Percentiles rank a stretch among this genome's conserved stretches.
phyloP scores from a whole-genome alignment of 2,329 filamentous ascomycete species.

The Neonectria neomacrospora region DNA sequence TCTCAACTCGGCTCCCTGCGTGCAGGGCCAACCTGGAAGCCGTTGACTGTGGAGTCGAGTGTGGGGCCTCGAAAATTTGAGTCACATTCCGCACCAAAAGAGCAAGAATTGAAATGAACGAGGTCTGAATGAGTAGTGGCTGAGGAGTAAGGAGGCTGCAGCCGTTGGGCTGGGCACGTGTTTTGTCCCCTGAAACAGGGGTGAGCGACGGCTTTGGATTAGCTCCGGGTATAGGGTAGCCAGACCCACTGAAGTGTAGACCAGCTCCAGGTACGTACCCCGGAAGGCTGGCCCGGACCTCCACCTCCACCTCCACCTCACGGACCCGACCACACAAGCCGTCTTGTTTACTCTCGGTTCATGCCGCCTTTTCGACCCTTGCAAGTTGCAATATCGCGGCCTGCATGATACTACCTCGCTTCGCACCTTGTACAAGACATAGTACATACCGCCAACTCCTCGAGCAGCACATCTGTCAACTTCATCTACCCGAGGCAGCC shows the following conservation, averaged over 20 bases:
- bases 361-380: constrained; percentile 15
- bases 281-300: not conserved
- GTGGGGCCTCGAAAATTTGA: not conserved
- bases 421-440: not conserved
- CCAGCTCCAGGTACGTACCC: not conserved
- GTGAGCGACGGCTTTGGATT: not conserved
- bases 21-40: not conserved
- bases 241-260: not conserved
- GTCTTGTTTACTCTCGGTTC: constrained; percentile 13
- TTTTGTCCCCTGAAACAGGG: not conserved
- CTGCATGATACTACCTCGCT: constrained; percentile 2
- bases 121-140: not conserved
- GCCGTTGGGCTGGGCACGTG: not conserved
- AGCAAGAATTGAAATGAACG: not conserved
- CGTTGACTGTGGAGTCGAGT: not conserved
- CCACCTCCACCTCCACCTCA: not conserved
- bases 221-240: not conserved
- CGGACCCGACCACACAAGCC: not conserved
- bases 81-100: not conserved
- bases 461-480: not conserved
- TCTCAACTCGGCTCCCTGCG: not conserved
- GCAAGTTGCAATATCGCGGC: not conserved
- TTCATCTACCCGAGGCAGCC: not conserved
- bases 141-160: not conserved
- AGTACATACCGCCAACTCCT: not conserved